Conservation (phyloP, 2,329 filamentous ascomycete species). For the Sporothrix pseudoabietina region DNA sequence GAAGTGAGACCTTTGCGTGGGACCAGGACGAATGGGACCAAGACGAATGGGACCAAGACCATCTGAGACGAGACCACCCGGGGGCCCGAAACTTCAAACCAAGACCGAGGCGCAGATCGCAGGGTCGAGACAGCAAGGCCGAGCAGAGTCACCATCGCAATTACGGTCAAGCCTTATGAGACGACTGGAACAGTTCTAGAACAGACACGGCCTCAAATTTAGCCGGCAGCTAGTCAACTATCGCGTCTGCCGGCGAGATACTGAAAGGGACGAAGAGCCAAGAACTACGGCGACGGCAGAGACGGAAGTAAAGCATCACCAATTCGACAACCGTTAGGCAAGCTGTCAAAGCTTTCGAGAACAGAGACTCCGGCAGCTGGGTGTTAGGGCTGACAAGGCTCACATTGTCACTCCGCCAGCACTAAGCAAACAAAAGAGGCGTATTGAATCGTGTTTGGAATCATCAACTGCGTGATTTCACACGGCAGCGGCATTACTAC, state of each 20-base stretch:
- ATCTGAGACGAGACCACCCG: not conserved
- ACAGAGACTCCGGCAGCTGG: not conserved
- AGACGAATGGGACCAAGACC: not conserved
- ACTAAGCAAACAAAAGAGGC: not conserved
- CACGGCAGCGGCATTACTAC: not conserved
- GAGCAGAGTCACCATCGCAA: not conserved
- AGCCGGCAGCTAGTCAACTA: no score
- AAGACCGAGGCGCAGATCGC: not conserved
- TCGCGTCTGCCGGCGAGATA: not conserved
- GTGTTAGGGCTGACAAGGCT: not conserved
- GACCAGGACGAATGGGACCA: not conserved
- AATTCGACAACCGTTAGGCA: not conserved
- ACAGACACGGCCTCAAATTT: not conserved
- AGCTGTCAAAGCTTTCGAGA: not conserved
- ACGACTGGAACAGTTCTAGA: not conserved
- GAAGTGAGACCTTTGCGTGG: slow-evolving; percentile 49
- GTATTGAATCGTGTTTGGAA: not conserved
- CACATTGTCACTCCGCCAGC: not conserved
- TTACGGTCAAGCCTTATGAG: not conserved
- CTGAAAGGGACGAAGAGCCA: not conserved
- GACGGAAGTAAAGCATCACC: no score
- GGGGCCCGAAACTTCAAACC: not conserved
- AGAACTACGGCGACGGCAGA: not conserved
- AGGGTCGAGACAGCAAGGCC: not conserved
- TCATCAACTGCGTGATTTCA: slow-evolving; percentile 5